These are phyloP conservation scores for Schizochytrium sp. DNA, from an alignment of 108 stramenopile genomes.

Conservation along the genomic window DNA sequence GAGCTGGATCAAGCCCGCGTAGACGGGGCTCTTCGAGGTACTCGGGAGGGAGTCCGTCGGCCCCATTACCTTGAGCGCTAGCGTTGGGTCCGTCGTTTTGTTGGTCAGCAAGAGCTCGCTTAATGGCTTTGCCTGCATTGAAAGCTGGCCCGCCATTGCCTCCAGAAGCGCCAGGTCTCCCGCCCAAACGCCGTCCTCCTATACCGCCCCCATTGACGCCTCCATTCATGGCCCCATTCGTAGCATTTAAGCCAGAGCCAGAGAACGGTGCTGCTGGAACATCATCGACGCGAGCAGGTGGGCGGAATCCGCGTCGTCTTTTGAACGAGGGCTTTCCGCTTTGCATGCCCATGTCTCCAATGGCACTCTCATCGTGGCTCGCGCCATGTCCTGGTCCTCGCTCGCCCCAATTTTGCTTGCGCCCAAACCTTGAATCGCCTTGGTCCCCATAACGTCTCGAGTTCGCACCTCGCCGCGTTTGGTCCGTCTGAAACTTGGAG, in stretches of 20 bases:
- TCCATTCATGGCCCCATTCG: not conserved
- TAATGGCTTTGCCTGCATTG: not conserved
- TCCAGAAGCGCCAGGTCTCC: not conserved
- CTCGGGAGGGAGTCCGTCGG: not conserved
- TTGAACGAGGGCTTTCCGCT: not conserved
- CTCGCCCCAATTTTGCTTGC: no score
- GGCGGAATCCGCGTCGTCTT: not conserved
- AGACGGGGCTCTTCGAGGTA: conserved; percentile 5
- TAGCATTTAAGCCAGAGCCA: not conserved
- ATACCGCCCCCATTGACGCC: no score
- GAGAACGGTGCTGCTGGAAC: not conserved
- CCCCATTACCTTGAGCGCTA: not conserved
- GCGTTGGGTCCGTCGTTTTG: not conserved
- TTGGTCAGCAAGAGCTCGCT: not conserved
- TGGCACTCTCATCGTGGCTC: not conserved
- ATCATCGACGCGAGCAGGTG: not conserved
- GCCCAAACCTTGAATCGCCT: no score
- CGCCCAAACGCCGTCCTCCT: not conserved
- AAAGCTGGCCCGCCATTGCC: not conserved
- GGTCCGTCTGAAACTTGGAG: not conserved
- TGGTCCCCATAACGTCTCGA: not conserved
- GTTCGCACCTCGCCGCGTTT: not conserved
- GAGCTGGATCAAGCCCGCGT: conserved; percentile 19
- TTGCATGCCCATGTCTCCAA: not conserved
- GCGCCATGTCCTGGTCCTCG: not conserved